Percentiles rank a stretch among this genome's conserved stretches.
These are phyloP conservation scores for Globisporangium takayamanum DNA, from an alignment of 352 stramenopile genomes.

Conservation along the genomic window DNA sequence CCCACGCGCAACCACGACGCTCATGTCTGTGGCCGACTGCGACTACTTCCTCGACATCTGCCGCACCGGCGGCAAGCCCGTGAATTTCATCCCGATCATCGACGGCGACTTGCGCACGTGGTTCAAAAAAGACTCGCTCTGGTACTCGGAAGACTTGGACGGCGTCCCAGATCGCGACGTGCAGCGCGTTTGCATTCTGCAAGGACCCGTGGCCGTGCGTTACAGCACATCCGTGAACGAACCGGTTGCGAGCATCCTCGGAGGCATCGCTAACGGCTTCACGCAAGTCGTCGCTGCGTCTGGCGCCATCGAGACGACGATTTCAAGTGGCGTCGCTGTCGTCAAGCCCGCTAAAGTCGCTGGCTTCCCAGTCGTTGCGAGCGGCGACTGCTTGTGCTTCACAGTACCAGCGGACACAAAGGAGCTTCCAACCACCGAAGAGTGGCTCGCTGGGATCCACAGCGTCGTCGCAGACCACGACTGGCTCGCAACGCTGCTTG, in stretches of 20 bases:
- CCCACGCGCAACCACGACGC: constrained; percentile 37
- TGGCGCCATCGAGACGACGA: neutral
- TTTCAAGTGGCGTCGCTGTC: constrained; percentile 5
- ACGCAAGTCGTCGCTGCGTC: constrained; percentile 30
- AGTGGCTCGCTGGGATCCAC: constrained; percentile 1
- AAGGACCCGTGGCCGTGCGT: constrained; percentile 73
- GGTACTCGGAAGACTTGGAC: constrained; percentile 87
- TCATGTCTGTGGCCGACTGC: constrained; percentile 66
- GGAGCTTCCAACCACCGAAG: neutral
- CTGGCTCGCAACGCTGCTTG: constrained; percentile 51
- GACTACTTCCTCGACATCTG: constrained; percentile 84
- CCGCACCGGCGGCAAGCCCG: constrained; percentile 74
- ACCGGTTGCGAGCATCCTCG: constrained; percentile 73
- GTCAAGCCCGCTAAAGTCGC: constrained; percentile 10
- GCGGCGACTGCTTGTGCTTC: neutral
- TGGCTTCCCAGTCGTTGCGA: constrained; percentile 13
- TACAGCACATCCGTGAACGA: constrained; percentile 75
- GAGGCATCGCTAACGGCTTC: constrained; percentile 54
- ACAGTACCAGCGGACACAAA: neutral
- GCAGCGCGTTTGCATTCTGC: constrained; percentile 80
- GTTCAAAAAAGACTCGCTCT: constrained; percentile 86
- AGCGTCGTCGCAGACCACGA: neutral
- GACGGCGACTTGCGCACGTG: constrained; percentile 79
- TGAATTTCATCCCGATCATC: constrained; percentile 83
- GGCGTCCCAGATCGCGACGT: constrained; percentile 67